phyloP scores from a whole-genome alignment of 2,329 filamentous ascomycete species.

The Trichoderma hamatum region DNA sequence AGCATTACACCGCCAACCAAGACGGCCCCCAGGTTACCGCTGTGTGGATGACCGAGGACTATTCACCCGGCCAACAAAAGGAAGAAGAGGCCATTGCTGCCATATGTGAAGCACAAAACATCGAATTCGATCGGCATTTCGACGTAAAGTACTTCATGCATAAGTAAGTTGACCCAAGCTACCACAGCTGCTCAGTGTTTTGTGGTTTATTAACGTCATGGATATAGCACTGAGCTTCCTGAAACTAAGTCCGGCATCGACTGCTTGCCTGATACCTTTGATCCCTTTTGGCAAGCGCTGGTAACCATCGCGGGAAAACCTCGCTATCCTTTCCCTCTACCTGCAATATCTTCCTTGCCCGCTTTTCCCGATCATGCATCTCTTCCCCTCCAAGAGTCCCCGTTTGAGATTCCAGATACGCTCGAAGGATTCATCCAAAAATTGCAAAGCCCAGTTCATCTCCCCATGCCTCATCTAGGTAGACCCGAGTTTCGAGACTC shows the following conservation, averaged over 20 bases:
- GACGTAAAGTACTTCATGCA: constrained; percentile 82
- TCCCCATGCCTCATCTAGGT: constrained; percentile 34
- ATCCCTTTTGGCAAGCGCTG: constrained; percentile 71
- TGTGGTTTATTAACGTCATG: background rate
- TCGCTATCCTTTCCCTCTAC: constrained; percentile 57
- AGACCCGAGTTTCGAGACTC: constrained; percentile 55
- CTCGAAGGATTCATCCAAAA: constrained; percentile 56
- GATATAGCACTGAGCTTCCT: constrained; percentile 49
- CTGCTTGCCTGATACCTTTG: constrained; percentile 75
- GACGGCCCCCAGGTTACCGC: constrained; percentile 53
- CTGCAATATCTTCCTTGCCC: constrained; percentile 56
- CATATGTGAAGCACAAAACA: constrained; percentile 54
- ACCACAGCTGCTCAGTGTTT: too few relatives aligned
- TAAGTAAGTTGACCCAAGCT: constrained; percentile 60
- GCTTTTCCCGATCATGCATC: constrained; percentile 52
- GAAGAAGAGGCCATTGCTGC: constrained; percentile 62
- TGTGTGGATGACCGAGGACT: constrained; percentile 75
- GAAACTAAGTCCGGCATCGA: constrained; percentile 39
- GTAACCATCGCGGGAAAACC: constrained; percentile 71
- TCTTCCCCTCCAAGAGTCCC: constrained; percentile 61
- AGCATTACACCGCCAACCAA: constrained; percentile 47
- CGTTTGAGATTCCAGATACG: constrained; percentile 64
- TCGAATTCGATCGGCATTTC: constrained; percentile 66
- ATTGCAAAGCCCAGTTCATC: constrained; percentile 59
- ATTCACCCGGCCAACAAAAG: constrained; percentile 67